Base-by-base conservation (phyloP, 2,329 filamentous ascomycete genomes). In the Drechslerella dactyloides region DNA sequence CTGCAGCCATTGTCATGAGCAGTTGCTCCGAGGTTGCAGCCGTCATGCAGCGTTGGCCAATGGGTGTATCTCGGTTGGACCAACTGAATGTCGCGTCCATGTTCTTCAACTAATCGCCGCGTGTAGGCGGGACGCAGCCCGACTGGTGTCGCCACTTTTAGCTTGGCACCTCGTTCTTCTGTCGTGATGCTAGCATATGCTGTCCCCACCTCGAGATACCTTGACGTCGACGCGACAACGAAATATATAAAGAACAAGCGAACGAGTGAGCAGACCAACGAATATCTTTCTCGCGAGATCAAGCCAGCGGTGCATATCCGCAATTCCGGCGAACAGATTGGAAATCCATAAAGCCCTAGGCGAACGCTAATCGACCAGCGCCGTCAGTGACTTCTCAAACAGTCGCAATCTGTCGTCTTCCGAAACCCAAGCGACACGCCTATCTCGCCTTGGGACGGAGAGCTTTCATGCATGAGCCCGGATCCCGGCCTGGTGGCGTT, bases 11-110 rank as follows among this genome's bases (percentile, higher is more conserved):
- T 33, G 27, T 33, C 27, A 33, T 33, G 27, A 33, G 27, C 8
- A 8, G 8, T 8, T 33, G 27, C 27, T 33, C 8, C 8, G 4
- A 33, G 27, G n/a, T n/a, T n/a, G n/a, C n/a, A n/a, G n/a, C n/a
- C n/a, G n/a, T n/a, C n/a, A n/a, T n/a, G n/a, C 27, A 33, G 3
- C 8, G 3, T 33, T 33, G 4, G 8, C 27, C 27, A 33, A 8
- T 3, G 27, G 8, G 27, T 44, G 40, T 48, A 70, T 70, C 44
- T 70, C 66, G 66, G 66, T 24, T 70, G 54, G 53, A 56, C 40
- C 42, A 58, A 37, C 65, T 64, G 17, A 17, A 46, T 54, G 48
- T 15, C 48, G 66, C 19, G 35, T 7, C 37, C 17, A 52, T 24
- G 54, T 42, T 48, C 33, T 59, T 50, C 48, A 48, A 52, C 27